phyloP scores from a whole-genome alignment of 352 stramenopile species.

The Globisporangium alternatum region DNA sequence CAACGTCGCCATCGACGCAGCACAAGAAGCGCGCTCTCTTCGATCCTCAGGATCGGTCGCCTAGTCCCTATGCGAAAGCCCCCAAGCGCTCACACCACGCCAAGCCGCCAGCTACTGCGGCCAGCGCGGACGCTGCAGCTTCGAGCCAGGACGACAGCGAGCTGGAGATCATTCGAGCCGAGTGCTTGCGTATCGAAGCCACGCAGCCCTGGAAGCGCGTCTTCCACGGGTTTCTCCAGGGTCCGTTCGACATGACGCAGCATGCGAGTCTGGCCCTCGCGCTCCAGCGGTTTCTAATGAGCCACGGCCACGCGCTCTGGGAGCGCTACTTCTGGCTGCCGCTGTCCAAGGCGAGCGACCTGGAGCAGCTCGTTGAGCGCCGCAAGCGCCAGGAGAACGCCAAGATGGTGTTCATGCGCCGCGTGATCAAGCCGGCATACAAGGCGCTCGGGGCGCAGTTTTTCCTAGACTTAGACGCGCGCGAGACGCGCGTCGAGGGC shows the following conservation, averaged over 20 bases:
- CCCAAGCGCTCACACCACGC: background rate
- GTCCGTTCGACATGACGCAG: constrained; percentile 21
- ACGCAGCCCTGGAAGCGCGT: constrained; percentile 24
- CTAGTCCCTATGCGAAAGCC: background rate
- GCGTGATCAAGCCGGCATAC: constrained; percentile 21
- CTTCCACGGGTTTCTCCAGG: constrained; percentile 20
- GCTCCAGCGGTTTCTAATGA: constrained; percentile 23
- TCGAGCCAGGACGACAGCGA: background rate
- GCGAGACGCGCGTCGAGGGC: constrained; percentile 11
- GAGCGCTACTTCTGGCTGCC: constrained; percentile 34
- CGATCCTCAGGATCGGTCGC: background rate
- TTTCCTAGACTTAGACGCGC: constrained; percentile 26
- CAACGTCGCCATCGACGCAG: background rate
- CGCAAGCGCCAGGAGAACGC: constrained; percentile 23
- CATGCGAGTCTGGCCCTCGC: constrained; percentile 11
- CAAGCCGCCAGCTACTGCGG: background rate
- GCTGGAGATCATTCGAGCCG: constrained; percentile 11
- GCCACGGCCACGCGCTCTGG: constrained; percentile 29
- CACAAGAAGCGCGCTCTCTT: background rate
- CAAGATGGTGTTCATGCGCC: constrained; percentile 19
- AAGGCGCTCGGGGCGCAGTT: constrained; percentile 25
- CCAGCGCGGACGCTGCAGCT: background rate
- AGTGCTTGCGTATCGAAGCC: constrained; percentile 22
- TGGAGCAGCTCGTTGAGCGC: background rate
- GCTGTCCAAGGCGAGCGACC: constrained; percentile 7